Conservation (phyloP, 805 yeast species). For the Saturnispora mendoncae region DNA sequence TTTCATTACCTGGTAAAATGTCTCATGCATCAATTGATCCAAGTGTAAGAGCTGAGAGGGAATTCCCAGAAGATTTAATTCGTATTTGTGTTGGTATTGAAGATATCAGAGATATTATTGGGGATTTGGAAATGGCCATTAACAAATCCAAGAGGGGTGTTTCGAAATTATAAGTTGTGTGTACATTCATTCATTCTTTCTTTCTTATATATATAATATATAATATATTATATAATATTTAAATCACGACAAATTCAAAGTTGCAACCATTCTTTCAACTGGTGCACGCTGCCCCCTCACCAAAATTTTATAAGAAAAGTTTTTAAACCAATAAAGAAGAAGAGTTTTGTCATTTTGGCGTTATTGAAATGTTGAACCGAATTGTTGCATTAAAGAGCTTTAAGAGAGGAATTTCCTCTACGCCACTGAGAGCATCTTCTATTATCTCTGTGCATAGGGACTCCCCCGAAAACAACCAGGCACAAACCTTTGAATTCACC, state of each 20-base stretch:
- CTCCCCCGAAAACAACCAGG: constrained; percentile 55
- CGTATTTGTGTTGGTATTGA: constrained; percentile 91
- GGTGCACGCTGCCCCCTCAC: no score
- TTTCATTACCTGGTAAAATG: constrained; percentile 92
- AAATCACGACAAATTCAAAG: neutral
- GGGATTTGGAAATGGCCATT: constrained; percentile 69
- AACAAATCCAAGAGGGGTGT: constrained; percentile 42
- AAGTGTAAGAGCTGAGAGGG: constrained; percentile 76
- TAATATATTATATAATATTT: neutral
- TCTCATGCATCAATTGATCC: constrained; percentile 95
- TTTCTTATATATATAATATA: neutral
- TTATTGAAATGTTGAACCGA: neutral
- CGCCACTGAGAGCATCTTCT: constrained; percentile 20
- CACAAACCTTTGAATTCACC: constrained; percentile 64
- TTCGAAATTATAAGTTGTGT: constrained; percentile 8
- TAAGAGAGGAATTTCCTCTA: neutral
- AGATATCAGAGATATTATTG: constrained; percentile 66
- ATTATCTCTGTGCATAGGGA: constrained; percentile 61
- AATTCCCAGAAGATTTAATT: constrained; percentile 85
- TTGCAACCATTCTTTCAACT: no score
- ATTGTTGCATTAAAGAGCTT: neutral
- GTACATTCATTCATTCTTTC: neutral
- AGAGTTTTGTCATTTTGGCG: neutral
- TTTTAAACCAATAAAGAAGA: neutral
- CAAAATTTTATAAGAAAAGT: no score